Conservation (phyloP, 176 grass and related monocot species). For the Musa troglodytarum region DNA sequence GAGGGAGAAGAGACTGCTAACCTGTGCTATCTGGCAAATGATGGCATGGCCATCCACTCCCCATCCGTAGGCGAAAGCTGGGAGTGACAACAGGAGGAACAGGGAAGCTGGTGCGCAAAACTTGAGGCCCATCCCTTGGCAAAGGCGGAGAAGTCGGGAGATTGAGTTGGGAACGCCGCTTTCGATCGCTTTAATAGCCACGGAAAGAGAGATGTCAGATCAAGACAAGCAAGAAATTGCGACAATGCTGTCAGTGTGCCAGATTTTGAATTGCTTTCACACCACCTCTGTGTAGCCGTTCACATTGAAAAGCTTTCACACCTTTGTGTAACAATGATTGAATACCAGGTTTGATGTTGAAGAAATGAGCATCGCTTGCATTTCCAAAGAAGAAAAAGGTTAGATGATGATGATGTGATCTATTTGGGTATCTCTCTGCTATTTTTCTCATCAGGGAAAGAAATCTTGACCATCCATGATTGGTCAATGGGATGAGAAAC, state of each 20-base stretch:
- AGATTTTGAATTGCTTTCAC: neutral
- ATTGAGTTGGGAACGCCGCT: neutral
- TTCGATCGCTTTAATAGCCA: neutral
- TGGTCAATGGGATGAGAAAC: too few species aligned
- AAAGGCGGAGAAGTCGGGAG: neutral
- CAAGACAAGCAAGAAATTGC: neutral
- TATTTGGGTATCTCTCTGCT: too few species aligned
- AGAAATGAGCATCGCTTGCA: too few species aligned
- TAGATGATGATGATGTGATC: too few species aligned
- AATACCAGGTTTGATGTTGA: too few species aligned
- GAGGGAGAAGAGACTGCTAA: neutral
- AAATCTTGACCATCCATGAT: too few species aligned
- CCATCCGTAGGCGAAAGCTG: conserved; percentile 32
- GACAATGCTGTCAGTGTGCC: neutral
- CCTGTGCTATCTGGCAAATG: conserved; percentile 57
- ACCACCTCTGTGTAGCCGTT: neutral
- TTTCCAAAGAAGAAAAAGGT: too few species aligned
- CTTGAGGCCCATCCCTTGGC: neutral
- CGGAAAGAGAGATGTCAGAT: neutral
- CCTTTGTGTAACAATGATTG: too few species aligned
- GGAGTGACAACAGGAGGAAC: conserved; percentile 14
- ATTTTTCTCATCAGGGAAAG: too few species aligned
- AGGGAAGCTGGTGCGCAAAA: neutral
- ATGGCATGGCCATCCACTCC: conserved; percentile 44
- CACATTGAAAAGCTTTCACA: too few species aligned